A percentile compares a stretch with the other conserved stretches of the same genome.
phyloP scores from a whole-genome alignment of 1,284 basidiomycete species.

The Ustilago shanxiensis region DNA sequence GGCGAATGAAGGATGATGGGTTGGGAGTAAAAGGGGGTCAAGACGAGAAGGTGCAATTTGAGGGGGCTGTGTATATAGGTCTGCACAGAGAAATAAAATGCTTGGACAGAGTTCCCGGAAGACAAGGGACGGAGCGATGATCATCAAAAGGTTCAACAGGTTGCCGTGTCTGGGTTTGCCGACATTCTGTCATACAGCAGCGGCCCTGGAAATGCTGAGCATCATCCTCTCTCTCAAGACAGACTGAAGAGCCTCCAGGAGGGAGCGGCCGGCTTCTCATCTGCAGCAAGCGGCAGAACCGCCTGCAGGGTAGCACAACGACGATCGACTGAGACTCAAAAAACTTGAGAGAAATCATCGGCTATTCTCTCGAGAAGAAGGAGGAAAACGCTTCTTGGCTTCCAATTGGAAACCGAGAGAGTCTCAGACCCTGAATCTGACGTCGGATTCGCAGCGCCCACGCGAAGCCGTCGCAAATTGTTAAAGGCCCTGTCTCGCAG shows the following conservation, averaged over 20 bases:
- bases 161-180: constrained; percentile 10
- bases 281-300: background rate
- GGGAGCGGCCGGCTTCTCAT: background rate
- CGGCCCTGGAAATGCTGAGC: background rate
- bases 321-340: constrained; percentile 13
- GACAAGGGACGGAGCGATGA: background rate
- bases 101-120: background rate
- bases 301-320: constrained; percentile 5
- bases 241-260: background rate
- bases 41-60: background rate
- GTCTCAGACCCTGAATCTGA: constrained; percentile 24
- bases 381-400: background rate
- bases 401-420: constrained; percentile 3
- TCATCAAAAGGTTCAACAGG: too few species aligned
- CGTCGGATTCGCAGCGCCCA: constrained; percentile 34
- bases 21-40: background rate
- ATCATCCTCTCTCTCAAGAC: background rate
- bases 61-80: constrained; percentile 7
- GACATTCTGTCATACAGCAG: constrained; percentile 12
- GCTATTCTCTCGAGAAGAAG: background rate
- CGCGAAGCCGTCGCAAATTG: background rate
- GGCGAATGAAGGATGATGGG: background rate
- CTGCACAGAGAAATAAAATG: too few species aligned
- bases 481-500: background rate
- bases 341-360: constrained; percentile 2